Percentiles rank a stretch among this genome's conserved stretches.
These are phyloP conservation scores for Teratosphaeria zuluensis DNA, from an alignment of 2,329 filamentous ascomycete species.

Conservation along the genomic window DNA sequence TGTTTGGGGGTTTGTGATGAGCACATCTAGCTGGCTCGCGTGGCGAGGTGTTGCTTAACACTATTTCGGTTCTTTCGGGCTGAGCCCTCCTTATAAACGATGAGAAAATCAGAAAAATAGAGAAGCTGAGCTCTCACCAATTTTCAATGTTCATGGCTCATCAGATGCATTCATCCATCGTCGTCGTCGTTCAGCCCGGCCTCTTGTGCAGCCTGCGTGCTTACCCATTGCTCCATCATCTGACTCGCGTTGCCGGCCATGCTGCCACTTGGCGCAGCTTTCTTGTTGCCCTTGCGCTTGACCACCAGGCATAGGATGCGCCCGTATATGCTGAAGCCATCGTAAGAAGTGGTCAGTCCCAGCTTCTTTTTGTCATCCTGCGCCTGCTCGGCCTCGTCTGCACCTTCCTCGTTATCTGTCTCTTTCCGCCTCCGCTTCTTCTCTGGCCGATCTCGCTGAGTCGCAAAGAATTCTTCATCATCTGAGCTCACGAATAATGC, in stretches of 20 bases:
- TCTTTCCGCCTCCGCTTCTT: slow-evolving; percentile 13
- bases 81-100: neutral
- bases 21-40: neutral
- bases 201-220: slow-evolving; percentile 27
- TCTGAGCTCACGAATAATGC: slow-evolving; percentile 28
- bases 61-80: neutral
- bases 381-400: slow-evolving; percentile 13
- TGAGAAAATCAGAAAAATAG: neutral
- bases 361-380: slow-evolving; percentile 83
- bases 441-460: slow-evolving; percentile 13
- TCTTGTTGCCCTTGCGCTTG: slow-evolving; percentile 54
- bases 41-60: neutral
- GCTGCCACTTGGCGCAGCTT: slow-evolving; percentile 17
- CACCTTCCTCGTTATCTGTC: neutral
- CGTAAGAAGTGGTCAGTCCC: slow-evolving; percentile 75
- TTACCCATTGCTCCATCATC: slow-evolving; percentile 33
- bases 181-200: slow-evolving; percentile 23
- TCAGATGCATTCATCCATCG: slow-evolving; percentile 4
- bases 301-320: slow-evolving; percentile 86
- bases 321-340: slow-evolving; percentile 93
- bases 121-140: neutral
- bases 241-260: slow-evolving; percentile 22
- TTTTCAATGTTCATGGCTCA: neutral
- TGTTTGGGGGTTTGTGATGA: neutral
- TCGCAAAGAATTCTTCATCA: slow-evolving; percentile 26